These are phyloP conservation scores for Aquilaria malaccensis DNA, from an alignment of 345 rosid species.

Conservation along the genomic window DNA sequence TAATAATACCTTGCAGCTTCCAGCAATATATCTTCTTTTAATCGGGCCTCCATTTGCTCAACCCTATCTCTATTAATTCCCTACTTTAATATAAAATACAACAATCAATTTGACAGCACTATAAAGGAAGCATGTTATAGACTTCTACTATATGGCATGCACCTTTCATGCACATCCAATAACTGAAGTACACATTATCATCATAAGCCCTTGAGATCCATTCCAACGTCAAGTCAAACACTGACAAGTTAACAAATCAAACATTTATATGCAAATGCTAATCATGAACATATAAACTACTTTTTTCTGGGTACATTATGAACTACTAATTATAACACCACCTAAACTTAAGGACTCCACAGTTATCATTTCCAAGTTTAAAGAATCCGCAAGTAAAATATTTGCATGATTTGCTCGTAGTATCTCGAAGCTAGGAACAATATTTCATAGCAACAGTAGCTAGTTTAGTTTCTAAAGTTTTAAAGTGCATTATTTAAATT, in stretches of 20 bases:
- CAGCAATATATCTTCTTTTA: conserved; percentile 81
- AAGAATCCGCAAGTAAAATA: no score
- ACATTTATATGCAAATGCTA: no score
- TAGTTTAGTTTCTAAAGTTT: no score
- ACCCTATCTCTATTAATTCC: conserved; percentile 88
- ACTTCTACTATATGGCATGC: neutral
- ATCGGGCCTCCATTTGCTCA: conserved; percentile 93
- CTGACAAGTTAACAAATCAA: no score
- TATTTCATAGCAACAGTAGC: no score
- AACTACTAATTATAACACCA: no score
- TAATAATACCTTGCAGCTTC: conserved; percentile 73
- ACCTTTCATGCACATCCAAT: neutral
- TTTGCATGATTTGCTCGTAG: no score
- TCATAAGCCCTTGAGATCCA: conserved; percentile 1
- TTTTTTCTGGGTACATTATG: no score
- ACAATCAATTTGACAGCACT: neutral
- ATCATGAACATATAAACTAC: no score
- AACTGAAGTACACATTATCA: neutral
- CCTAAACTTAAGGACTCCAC: no score
- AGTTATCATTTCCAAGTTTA: no score
- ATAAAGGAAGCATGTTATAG: neutral
- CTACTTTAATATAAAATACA: conserved; percentile 29
- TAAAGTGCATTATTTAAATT: no score
- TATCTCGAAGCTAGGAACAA: neutral
- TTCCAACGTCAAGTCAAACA: conserved; percentile 1